Percentiles rank a stretch among this genome's conserved stretches.
Evolutionary conservation across 805 yeast genomes (phyloP).

Genomic region (Pichia cabralensis): DNA sequence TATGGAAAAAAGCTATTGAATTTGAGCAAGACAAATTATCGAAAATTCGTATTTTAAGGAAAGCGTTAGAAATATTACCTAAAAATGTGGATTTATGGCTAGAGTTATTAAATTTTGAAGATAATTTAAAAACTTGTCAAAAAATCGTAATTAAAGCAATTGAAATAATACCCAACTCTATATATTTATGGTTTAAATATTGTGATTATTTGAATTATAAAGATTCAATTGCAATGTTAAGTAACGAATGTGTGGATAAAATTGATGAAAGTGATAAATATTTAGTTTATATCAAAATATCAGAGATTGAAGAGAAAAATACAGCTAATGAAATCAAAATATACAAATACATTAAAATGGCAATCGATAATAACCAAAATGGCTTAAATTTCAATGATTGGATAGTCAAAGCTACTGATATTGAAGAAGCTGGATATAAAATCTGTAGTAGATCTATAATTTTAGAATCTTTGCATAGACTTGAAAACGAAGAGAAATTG

Average conservation of each 20-base stretch:
- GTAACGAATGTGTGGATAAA: conserved; percentile 49
- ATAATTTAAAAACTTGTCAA: conserved; percentile 35
- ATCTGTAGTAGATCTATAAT: conserved; percentile 52
- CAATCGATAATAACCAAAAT: conserved; percentile 23
- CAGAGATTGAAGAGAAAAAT: conserved; percentile 52
- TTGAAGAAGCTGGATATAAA: conserved; percentile 44
- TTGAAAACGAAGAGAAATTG: too few relatives aligned
- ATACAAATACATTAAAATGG: conserved; percentile 38
- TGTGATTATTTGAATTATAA: conserved; percentile 34
- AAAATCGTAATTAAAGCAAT: conserved; percentile 56
- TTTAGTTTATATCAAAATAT: conserved; percentile 61
- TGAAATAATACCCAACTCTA: conserved; percentile 54
- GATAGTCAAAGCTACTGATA: too few relatives aligned
- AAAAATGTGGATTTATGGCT: conserved; percentile 57
- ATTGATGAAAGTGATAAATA: conserved; percentile 31
- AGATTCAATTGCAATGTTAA: conserved; percentile 46
- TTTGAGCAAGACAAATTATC: conserved; percentile 50
- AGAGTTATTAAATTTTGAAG: conserved; percentile 50
- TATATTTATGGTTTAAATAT: conserved; percentile 56
- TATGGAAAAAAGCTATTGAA: conserved; percentile 69
- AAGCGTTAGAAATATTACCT: conserved; percentile 63
- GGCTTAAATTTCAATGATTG: conserved; percentile 36
- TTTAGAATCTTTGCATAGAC: conserved; percentile 14
- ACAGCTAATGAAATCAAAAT: conserved; percentile 35
- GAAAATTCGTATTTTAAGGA: conserved; percentile 51